Percentiles rank a stretch among this genome's conserved stretches.
phyloP scores from a whole-genome alignment of 441 rosid species.

The Erodium chrysanthum region DNA sequence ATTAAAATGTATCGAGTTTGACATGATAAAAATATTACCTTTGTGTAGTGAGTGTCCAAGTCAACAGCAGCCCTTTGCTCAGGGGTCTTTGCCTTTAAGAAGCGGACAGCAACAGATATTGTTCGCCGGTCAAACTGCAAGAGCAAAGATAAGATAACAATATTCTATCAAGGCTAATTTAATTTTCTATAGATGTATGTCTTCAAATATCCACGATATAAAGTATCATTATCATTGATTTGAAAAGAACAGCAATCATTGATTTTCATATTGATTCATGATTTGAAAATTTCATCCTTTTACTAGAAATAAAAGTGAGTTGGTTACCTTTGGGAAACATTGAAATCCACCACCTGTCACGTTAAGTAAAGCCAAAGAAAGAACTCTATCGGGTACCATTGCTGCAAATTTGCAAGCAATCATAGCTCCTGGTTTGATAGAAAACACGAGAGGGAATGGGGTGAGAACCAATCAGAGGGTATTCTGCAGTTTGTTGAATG shows the following conservation, averaged over 20 bases:
- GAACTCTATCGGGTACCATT: constrained; percentile 65
- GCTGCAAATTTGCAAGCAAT: constrained; percentile 88
- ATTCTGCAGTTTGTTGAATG: background rate
- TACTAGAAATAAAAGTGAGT: background rate
- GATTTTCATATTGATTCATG: background rate
- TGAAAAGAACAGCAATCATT: background rate
- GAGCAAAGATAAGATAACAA: constrained; percentile 12
- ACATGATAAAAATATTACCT: constrained; percentile 29
- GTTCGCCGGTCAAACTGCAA: constrained; percentile 60
- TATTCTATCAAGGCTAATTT: too few relatives aligned
- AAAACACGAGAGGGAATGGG: background rate
- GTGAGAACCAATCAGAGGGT: background rate
- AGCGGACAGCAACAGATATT: constrained; percentile 68
- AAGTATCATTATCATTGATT: too few relatives aligned
- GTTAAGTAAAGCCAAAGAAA: constrained; percentile 77
- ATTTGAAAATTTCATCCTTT: background rate
- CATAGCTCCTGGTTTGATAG: constrained; percentile 66
- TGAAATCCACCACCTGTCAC: constrained; percentile 97
- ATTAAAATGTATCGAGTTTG: background rate
- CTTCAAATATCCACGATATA: background rate
- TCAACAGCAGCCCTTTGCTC: constrained; percentile 91
- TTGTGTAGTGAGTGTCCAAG: constrained; percentile 83
- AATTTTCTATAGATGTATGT: background rate
- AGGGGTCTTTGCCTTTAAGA: constrained; percentile 78
- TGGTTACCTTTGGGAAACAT: constrained; percentile 85